These are phyloP conservation scores for Suaeda aralocaspica DNA, from an alignment of 148 eudicot genomes.

Conservation along the genomic window DNA sequence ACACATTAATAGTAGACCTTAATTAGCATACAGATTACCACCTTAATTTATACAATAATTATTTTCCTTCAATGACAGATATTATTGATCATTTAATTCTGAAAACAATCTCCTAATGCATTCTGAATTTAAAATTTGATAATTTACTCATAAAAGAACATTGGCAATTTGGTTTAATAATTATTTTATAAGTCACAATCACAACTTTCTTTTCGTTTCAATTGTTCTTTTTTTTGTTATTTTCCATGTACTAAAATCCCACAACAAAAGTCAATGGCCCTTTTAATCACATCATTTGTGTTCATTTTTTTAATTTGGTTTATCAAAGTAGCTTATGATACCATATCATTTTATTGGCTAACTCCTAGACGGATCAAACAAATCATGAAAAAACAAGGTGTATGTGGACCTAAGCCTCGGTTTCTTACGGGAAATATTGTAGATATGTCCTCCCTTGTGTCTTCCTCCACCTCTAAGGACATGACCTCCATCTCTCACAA, in stretches of 20 bases:
- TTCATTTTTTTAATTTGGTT: conserved; percentile 26
- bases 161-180: no score
- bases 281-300: conserved; percentile 17
- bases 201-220: no score
- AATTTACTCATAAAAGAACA: no score
- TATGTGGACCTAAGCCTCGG: conserved; percentile 70
- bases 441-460: conserved; percentile 52
- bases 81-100: no score
- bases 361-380: conserved; percentile 63
- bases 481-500: conserved; percentile 53
- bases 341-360: conserved; percentile 55
- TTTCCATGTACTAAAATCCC: not conserved
- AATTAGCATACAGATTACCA: no score
- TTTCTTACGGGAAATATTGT: conserved; percentile 56
- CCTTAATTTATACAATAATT: no score
- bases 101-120: no score
- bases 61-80: no score
- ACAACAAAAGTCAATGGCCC: conserved; percentile 14
- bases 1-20: no score
- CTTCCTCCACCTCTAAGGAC: conserved; percentile 59
- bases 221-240: no score
- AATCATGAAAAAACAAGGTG: conserved; percentile 69
- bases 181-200: no score
- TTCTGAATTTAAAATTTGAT: no score
- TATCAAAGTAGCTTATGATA: conserved; percentile 33